Conservation (phyloP, 192 early-diverging fungal genomes). For the Mortierella hygrophila region DNA sequence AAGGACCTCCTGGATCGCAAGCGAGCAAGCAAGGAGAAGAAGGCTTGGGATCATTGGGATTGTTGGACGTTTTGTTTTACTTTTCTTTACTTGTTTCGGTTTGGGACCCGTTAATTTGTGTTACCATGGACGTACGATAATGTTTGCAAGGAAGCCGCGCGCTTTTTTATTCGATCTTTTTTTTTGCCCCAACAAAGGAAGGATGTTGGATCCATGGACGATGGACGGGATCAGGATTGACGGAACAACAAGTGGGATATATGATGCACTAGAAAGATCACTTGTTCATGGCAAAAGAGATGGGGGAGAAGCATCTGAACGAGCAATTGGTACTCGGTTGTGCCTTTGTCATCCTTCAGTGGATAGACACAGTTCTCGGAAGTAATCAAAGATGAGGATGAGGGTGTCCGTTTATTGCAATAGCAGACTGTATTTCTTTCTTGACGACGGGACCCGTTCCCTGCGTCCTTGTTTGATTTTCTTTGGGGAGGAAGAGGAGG, state of each 20-base stretch:
- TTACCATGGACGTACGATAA: background rate
- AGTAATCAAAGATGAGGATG: background rate
- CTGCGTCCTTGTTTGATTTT: background rate
- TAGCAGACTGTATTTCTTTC: background rate
- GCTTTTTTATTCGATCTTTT: background rate
- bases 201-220: background rate
- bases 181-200: conserved; percentile 1
- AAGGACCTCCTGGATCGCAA: background rate
- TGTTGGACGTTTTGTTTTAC: background rate
- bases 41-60: background rate
- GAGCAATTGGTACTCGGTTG: background rate
- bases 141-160: background rate
- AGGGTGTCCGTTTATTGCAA: background rate
- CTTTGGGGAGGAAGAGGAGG: background rate
- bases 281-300: background rate
- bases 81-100: background rate
- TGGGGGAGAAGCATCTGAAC: background rate
- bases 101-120: conserved; percentile 15
- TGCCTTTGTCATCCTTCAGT: background rate
- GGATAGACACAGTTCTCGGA: background rate
- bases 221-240: background rate
- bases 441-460: no score
- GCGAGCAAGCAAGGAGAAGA: no score
- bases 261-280: background rate
- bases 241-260: background rate